phyloP scores from a whole-genome alignment of 2,329 filamentous ascomycete genomes.

The Colletotrichum noveboracense region DNA sequence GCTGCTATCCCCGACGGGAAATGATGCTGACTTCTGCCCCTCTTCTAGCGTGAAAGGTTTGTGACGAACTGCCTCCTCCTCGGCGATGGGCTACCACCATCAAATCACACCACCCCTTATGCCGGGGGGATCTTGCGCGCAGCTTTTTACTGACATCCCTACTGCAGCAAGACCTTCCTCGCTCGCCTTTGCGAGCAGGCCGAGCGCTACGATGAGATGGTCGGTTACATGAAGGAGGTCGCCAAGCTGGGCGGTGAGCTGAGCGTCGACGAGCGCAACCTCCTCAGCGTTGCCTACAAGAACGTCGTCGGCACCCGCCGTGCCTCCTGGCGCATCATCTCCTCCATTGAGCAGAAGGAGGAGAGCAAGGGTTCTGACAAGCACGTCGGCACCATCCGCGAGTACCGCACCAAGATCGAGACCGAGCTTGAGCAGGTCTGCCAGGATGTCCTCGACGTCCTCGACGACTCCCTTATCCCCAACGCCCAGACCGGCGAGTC shows the following conservation, averaged over 20 bases:
- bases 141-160: slow-evolving; percentile 14
- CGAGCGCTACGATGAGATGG: slow-evolving; percentile 99
- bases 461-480: slow-evolving; percentile 92
- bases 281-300: slow-evolving; percentile 99
- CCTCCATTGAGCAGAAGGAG: slow-evolving; percentile 99
- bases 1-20: neutral
- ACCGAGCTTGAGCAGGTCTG: slow-evolving; percentile 96
- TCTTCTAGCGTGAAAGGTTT: slow-evolving; percentile 72
- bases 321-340: slow-evolving; percentile 99
- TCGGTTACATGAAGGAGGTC: slow-evolving; percentile 99
- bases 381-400: slow-evolving; percentile 91
- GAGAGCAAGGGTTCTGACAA: slow-evolving; percentile 97
- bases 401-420: slow-evolving; percentile 99
- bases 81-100: slow-evolving; percentile 3
- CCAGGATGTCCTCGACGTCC: slow-evolving; percentile 94
- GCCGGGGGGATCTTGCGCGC: slow-evolving; percentile 5
- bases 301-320: slow-evolving; percentile 98
- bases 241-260: slow-evolving; percentile 85
- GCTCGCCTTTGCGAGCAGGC: slow-evolving; percentile 99
- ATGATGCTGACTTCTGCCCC: slow-evolving; percentile 39
- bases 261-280: slow-evolving; percentile 96
- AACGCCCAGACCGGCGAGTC: slow-evolving; percentile 96
- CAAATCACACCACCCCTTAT: slow-evolving; percentile 1
- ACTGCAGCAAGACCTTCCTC: slow-evolving; percentile 95
- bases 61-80: slow-evolving; percentile 24